Evolutionary conservation across 345 rosid genomes (phyloP).

Genomic region (Lepidium didymum): DNA sequence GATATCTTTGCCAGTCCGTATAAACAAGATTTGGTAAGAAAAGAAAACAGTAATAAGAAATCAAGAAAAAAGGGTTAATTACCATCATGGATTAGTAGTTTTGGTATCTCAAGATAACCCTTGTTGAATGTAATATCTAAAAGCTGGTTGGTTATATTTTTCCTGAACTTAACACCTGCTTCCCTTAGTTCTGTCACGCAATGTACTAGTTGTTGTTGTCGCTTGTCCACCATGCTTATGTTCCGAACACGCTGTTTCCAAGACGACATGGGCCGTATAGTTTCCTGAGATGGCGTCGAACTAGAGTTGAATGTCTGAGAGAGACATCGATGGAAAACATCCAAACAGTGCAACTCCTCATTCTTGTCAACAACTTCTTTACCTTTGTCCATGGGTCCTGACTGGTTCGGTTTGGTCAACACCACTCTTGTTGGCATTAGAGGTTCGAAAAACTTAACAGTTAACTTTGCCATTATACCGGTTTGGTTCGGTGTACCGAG

Average conservation of each 20-base stretch:
- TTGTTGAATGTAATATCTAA: conserved; percentile 63
- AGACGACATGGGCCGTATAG: conserved; percentile 23
- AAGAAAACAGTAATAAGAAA: too few relatives aligned
- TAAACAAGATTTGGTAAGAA: too few relatives aligned
- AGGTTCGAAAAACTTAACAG: conserved; percentile 56
- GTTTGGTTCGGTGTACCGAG: conserved; percentile 39
- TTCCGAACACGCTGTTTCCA: conserved; percentile 34
- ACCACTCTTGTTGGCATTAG: conserved; percentile 67
- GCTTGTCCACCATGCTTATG: too few relatives aligned
- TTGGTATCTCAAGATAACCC: conserved; percentile 56
- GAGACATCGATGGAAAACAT: conserved; percentile 54
- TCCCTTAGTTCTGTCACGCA: conserved; percentile 63
- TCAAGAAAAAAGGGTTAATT: too few relatives aligned
- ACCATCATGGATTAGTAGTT: conserved; percentile 72
- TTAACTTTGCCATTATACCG: conserved; percentile 46
- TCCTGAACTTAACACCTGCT: conserved; percentile 66
- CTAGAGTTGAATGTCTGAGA: conserved; percentile 30
- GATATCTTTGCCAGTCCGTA: too few relatives aligned
- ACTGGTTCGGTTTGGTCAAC: conserved; percentile 32
- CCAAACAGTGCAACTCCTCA: conserved; percentile 67
- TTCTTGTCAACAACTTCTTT: conserved; percentile 34
- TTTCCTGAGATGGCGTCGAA: conserved; percentile 46
- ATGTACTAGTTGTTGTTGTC: conserved; percentile 60
- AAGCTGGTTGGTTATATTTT: conserved; percentile 55
- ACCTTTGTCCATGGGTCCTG: too few relatives aligned